Evolutionary conservation across 140 eudicot species (phyloP).

Genomic region (Flaveria floridana): DNA sequence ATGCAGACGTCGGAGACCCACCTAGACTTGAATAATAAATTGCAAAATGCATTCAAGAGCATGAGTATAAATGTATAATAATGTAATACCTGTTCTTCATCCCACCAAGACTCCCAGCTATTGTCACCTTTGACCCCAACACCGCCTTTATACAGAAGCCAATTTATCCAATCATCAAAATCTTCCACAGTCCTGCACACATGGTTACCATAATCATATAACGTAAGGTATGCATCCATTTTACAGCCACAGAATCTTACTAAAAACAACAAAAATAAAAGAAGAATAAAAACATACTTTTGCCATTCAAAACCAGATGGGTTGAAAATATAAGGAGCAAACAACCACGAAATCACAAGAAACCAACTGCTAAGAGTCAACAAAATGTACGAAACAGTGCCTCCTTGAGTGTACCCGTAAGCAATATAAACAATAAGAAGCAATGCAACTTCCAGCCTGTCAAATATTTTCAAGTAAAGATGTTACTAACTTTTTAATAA

Average conservation of each 20-base stretch:
- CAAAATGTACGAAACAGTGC: slow-evolving; percentile 70
- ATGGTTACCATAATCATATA: slow-evolving; percentile 15
- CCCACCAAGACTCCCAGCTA: slow-evolving; percentile 99
- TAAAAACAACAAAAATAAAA: neutral
- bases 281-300: slow-evolving; percentile 52
- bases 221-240: neutral
- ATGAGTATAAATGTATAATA: neutral
- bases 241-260: neutral
- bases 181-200: slow-evolving; percentile 91
- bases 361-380: slow-evolving; percentile 97
- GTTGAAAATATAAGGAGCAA: slow-evolving; percentile 95
- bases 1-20: neutral
- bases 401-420: slow-evolving; percentile 74
- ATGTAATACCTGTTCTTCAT: slow-evolving; percentile 84
- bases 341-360: slow-evolving; percentile 93
- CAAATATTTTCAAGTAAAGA: neutral
- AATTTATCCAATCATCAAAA: slow-evolving; percentile 95
- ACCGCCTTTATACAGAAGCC: slow-evolving; percentile 99
- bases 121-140: slow-evolving; percentile 94
- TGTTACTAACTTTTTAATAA: slow-evolving; percentile 2
- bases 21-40: neutral
- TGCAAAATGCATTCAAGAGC: neutral
- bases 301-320: slow-evolving; percentile 99
- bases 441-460: slow-evolving; percentile 92
- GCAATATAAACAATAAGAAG: slow-evolving; percentile 83